A percentile compares a stretch with the other conserved stretches of the same genome.
Conservation (phyloP, 345 rosid species). For the Salix koriyanagi region DNA sequence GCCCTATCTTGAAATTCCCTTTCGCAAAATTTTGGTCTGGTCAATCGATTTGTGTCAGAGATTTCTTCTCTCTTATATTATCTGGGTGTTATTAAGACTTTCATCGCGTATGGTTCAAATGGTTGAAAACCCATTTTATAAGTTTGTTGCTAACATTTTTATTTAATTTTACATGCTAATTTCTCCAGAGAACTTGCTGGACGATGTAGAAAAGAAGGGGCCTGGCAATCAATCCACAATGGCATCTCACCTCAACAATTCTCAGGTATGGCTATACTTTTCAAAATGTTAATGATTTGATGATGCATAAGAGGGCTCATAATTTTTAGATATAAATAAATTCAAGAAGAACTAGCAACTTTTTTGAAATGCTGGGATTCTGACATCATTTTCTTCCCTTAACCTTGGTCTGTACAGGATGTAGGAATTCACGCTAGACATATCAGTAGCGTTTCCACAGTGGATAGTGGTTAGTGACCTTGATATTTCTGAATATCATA, state of each 20-base stretch:
- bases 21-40: neutral
- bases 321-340: neutral
- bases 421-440: constrained; percentile 88
- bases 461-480: constrained; percentile 72
- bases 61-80: neutral
- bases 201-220: constrained; percentile 47
- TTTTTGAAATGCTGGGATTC: neutral
- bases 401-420: constrained; percentile 48
- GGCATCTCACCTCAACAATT: constrained; percentile 43
- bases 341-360: neutral
- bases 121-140: neutral
- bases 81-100: neutral
- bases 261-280: constrained; percentile 43
- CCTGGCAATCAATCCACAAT: constrained; percentile 34
- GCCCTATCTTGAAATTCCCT: neutral
- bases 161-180: neutral
- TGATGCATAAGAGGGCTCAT: neutral
- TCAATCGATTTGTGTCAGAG: neutral
- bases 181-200: constrained; percentile 52
- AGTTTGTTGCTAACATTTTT: neutral
- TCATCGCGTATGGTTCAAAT: neutral
- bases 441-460: constrained; percentile 76
- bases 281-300: neutral
- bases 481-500: neutral
- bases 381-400: constrained; percentile 3